phyloP scores from a whole-genome alignment of 140 eudicot genomes.

The Flaveria floridana region DNA sequence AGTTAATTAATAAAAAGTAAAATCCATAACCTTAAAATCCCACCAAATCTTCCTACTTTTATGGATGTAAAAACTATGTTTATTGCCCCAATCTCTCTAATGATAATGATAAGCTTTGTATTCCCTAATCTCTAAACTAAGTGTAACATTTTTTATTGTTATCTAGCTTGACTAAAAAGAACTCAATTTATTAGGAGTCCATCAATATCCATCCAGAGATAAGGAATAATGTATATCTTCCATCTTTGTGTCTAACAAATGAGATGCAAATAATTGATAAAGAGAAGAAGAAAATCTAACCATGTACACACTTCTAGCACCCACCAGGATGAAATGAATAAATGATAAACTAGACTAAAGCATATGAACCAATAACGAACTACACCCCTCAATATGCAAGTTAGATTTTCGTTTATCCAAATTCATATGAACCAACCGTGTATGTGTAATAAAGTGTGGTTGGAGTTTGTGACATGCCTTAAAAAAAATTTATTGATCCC shows the following conservation, averaged over 20 bases:
- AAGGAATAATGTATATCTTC: too few species aligned
- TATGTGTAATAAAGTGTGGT: too few species aligned
- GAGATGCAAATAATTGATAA: too few species aligned
- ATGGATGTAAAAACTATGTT: neutral
- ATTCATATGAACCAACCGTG: neutral
- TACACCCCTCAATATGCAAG: neutral
- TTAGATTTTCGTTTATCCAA: neutral
- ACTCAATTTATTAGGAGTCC: too few species aligned
- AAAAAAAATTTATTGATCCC: neutral
- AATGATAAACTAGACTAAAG: too few species aligned
- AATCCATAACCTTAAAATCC: constrained; percentile 29
- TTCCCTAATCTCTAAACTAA: neutral
- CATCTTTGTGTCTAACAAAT: too few species aligned
- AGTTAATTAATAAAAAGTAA: constrained; percentile 12
- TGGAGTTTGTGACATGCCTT: neutral
- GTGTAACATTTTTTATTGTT: too few species aligned
- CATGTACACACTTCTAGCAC: too few species aligned
- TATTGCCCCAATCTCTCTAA: neutral
- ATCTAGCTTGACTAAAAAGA: too few species aligned
- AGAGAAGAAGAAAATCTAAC: too few species aligned
- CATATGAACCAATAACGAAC: neutral
- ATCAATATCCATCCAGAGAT: too few species aligned
- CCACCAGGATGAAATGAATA: too few species aligned
- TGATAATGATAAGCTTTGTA: neutral
- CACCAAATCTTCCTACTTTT: constrained; percentile 19